Evolutionary conservation across 805 yeast genomes (phyloP), one percentile per base, ranked within the genome.

Genomic region (Cyberlindnera samutprakarnensis): DNA sequence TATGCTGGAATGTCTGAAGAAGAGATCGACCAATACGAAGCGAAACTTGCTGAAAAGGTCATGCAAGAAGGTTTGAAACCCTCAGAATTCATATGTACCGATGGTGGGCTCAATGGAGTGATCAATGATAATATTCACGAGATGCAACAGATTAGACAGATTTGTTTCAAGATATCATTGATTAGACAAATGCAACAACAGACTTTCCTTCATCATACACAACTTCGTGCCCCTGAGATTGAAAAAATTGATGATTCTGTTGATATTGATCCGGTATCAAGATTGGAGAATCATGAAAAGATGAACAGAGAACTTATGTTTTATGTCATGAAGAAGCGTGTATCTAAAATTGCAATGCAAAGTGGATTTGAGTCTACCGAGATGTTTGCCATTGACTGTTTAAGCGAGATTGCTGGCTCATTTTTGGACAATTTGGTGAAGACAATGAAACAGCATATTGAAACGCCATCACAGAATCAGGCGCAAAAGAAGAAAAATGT

Each of bases 171-270:
- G 54, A 84, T 92, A 14, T 78, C 90, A 5, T 61, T 87, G 30
- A 84, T 92, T 37, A 67, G 95, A 43, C 88, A 88, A 50, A 80
- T 92, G 80, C 97, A 92, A 57, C 81, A 81, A 14, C 84, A 80
- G 31, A 79, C 75, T 37, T 77, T 75, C 54, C 62, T 81, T 30
- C 90, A 81, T 49, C 80, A 78, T 31, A 69, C 86, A 0, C 90
- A 80, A 46, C 62, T 78, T 66, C 72, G 71, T 41, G 73, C 79
- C 11, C 90, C 90, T 5, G 79, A 70, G 36, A 67, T 78, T 25
- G 77, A 72, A 30, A 57, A 68, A 9, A 56, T 88, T 11, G 60
- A 66, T 36, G 86, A 83, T 33, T 43, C 60, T 8, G 51, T 70
- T 16, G 96, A 88, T 51, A 59, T 88, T n/a, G 96, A 88, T 46